A percentile compares a stretch with the other conserved stretches of the same genome.
These are phyloP conservation scores for Wickerhamomyces tratensis DNA, from an alignment of 805 yeast species.

Conservation along the genomic window DNA sequence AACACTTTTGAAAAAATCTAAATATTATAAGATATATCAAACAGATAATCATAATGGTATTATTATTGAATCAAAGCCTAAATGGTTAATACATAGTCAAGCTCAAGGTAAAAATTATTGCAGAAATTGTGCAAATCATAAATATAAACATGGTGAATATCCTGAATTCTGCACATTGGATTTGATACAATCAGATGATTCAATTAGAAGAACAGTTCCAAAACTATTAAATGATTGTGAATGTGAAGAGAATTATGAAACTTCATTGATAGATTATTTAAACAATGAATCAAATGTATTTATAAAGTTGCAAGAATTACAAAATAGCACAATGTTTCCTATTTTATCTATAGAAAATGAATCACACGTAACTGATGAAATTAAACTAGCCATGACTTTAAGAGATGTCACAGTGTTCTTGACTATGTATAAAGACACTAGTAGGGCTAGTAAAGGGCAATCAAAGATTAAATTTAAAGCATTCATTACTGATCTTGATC, in stretches of 20 bases:
- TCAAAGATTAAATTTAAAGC: constrained; percentile 2
- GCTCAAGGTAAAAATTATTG: constrained; percentile 23
- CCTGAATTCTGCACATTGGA: constrained; percentile 38
- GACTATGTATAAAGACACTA: constrained; percentile 7
- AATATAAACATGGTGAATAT: constrained; percentile 20
- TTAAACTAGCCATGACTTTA: constrained; percentile 24
- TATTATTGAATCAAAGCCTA: constrained; percentile 47
- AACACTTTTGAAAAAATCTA: constrained; percentile 20
- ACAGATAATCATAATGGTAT: constrained; percentile 6
- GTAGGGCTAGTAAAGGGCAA: background rate
- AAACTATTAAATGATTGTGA: no score
- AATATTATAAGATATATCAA: constrained; percentile 24
- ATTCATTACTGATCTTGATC: constrained; percentile 41
- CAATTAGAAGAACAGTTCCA: background rate
- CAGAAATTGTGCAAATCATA: constrained; percentile 47
- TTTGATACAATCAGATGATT: constrained; percentile 11
- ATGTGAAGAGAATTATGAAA: background rate
- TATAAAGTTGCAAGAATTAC: constrained; percentile 12
- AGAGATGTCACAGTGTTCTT: constrained; percentile 28
- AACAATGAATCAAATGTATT: constrained; percentile 12
- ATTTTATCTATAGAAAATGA: constrained; percentile 1
- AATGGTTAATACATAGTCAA: constrained; percentile 37
- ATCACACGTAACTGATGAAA: constrained; percentile 9
- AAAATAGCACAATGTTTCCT: constrained; percentile 5
- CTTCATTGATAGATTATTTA: constrained; percentile 14